A percentile compares a stretch with the other conserved stretches of the same genome.
Evolutionary conservation across 2,329 filamentous ascomycete species (phyloP).

Genomic region (Fusarium sp.): DNA sequence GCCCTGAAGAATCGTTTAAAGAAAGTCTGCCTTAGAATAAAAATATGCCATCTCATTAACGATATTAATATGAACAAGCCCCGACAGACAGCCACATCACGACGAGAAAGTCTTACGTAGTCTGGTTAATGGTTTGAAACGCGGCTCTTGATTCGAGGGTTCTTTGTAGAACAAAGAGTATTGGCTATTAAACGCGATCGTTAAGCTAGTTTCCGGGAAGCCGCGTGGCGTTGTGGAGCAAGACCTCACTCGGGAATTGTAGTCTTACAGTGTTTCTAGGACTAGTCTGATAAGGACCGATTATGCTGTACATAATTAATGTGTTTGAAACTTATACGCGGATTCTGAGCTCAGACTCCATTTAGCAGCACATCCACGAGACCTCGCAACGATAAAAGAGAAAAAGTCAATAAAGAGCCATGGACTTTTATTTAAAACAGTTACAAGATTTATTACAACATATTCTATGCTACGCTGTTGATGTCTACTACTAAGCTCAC

Average conservation of each 20-base stretch:
- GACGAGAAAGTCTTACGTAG: background rate
- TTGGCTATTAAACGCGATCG: background rate
- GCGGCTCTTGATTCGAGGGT: background rate
- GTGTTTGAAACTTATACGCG: too few relatives aligned
- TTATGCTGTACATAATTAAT: too few relatives aligned
- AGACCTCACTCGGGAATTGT: background rate
- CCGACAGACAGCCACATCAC: background rate
- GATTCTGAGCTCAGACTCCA: background rate
- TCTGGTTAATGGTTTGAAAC: background rate
- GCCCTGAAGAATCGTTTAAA: background rate
- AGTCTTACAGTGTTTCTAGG: background rate
- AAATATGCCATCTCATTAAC: background rate
- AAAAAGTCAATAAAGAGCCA: background rate
- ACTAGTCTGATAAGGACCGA: background rate
- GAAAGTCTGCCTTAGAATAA: background rate
- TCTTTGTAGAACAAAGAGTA: background rate
- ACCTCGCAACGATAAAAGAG: background rate
- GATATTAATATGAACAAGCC: background rate
- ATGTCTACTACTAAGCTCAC: background rate
- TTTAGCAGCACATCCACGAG: background rate
- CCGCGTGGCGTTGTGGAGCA: background rate
- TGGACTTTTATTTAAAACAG: background rate
- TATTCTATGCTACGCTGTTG: background rate
- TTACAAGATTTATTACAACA: accelerated
- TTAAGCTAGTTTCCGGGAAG: background rate